A percentile compares a stretch with the other conserved stretches of the same genome.
These are phyloP conservation scores for Diplodia seriata DNA, from an alignment of 2,329 filamentous ascomycete species.

Conservation along the genomic window DNA sequence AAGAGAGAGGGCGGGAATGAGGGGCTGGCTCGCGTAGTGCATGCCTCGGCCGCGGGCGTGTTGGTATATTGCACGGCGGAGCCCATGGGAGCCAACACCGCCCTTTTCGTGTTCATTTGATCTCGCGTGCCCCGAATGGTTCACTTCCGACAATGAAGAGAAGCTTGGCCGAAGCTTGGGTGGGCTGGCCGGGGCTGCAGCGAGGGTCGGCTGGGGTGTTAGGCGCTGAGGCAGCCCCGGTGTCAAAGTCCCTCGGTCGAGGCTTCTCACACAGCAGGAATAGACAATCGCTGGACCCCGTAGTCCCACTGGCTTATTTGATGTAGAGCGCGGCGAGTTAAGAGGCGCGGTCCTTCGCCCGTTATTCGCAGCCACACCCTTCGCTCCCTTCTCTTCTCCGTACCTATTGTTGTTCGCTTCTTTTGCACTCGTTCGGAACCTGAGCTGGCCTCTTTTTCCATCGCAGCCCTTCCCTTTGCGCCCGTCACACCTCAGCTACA, in stretches of 20 bases:
- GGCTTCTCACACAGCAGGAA: constrained; percentile 1
- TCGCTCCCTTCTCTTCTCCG: constrained; percentile 4
- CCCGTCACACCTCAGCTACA: not conserved
- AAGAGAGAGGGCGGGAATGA: constrained; percentile 1
- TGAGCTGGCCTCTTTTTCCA: constrained; percentile 25
- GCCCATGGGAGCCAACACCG: not conserved
- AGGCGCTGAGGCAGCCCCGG: constrained; percentile 23
- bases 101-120: constrained; percentile 3
- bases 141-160: not conserved
- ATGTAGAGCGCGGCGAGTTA: constrained; percentile 7
- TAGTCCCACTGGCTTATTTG: not conserved
- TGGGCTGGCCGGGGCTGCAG: not conserved
- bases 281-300: constrained; percentile 1
- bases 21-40: not conserved
- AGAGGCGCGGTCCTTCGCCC: not conserved
- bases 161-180: constrained; percentile 29
- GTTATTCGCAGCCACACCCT: constrained; percentile 4
- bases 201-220: constrained; percentile 5
- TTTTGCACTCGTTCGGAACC: constrained; percentile 1
- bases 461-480: not conserved
- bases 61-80: not conserved
- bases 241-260: constrained; percentile 15
- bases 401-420: not conserved
- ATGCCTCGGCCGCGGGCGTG: constrained; percentile 9
- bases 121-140: constrained; percentile 14